Conservation (phyloP, 495 filamentous ascomycete species). For the Penicillium steckii region DNA sequence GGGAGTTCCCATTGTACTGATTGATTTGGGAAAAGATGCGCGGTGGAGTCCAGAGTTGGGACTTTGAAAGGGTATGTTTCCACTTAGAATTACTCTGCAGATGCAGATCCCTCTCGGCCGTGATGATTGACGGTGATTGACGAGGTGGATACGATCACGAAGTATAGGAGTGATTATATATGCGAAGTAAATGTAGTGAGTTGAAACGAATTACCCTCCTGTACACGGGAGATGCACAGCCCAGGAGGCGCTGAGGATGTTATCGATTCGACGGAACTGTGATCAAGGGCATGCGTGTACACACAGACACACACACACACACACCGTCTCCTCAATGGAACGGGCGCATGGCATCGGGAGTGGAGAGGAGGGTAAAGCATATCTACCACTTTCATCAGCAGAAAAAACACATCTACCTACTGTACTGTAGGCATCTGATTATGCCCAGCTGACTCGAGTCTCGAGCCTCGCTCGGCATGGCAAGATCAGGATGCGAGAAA, state of each 20-base stretch:
- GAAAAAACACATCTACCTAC: neutral
- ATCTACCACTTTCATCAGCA: neutral
- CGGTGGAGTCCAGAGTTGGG: conserved; percentile 3
- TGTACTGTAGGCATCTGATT: neutral
- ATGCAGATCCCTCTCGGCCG: conserved; percentile 1
- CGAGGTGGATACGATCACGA: neutral
- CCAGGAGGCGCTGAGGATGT: neutral
- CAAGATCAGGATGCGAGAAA: neutral
- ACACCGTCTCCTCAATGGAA: neutral
- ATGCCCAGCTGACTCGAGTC: neutral
- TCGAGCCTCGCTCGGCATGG: neutral
- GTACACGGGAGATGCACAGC: neutral
- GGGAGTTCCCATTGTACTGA: neutral
- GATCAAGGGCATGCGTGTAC: neutral
- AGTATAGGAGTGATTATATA: neutral
- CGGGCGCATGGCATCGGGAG: neutral
- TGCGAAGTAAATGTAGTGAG: neutral
- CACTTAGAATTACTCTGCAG: neutral
- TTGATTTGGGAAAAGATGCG: neutral
- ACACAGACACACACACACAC: no score
- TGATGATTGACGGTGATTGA: neutral
- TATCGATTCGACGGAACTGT: neutral
- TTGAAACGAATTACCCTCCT: neutral
- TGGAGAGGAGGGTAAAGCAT: neutral
- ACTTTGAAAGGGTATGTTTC: neutral